These are phyloP conservation scores for Triangularia verruculosa DNA, from an alignment of 2,329 filamentous ascomycete species.

Conservation along the genomic window DNA sequence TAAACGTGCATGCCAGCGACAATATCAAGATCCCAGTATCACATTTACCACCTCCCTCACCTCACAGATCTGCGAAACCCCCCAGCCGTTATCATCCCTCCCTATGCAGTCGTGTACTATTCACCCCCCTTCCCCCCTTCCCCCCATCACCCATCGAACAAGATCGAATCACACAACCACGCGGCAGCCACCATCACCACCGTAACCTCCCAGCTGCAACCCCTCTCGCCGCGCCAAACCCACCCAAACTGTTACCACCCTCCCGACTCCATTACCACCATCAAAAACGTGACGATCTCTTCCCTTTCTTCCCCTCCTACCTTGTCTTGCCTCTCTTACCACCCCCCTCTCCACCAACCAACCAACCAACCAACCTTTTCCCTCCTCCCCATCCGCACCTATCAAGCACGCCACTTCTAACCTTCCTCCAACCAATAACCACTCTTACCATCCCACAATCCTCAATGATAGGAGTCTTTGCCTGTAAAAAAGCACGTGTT, in stretches of 20 bases:
- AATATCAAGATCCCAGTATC: neutral
- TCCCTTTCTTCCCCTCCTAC: neutral
- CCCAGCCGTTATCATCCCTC: neutral
- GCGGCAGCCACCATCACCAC: neutral
- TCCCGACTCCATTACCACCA: neutral
- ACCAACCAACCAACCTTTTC: neutral
- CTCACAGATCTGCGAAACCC: neutral
- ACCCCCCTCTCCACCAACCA: neutral
- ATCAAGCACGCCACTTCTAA: neutral
- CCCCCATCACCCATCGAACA: neutral
- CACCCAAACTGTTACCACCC: neutral
- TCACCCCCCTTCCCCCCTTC: neutral
- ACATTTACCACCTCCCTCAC: neutral
- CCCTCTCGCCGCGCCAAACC: neutral
- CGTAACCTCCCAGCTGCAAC: neutral
- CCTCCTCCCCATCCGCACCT: neutral
- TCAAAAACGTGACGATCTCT: neutral
- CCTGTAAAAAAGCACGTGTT: neutral
- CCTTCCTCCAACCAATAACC: neutral
- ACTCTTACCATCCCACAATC: neutral
- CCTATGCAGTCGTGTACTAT: no score
- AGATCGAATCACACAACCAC: neutral
- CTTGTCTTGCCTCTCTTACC: neutral
- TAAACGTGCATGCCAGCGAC: no score
- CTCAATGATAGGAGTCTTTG: neutral